Evolutionary conservation across 768 basidiomycete genomes (phyloP).

Genomic region (Lentinula raphanica): DNA sequence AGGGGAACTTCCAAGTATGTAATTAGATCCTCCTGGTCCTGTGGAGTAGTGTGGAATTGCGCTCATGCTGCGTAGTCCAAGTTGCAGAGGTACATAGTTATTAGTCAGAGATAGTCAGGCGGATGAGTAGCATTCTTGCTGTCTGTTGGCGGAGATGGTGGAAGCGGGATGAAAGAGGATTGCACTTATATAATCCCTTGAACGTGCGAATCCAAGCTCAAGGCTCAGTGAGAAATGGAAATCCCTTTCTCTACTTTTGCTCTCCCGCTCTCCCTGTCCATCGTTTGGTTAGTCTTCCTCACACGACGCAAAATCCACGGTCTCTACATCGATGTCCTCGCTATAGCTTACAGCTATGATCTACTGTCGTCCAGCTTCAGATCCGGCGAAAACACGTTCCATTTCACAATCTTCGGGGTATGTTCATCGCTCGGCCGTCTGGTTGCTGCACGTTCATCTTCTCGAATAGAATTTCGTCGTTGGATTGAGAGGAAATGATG

Average conservation of each 20-base stretch:
- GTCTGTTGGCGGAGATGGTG: neutral
- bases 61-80: too few relatives aligned
- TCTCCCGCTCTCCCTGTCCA: neutral
- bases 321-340: neutral
- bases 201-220: too few relatives aligned
- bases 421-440: neutral
- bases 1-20: too few relatives aligned
- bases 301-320: neutral
- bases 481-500: slow-evolving; percentile 27
- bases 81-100: too few relatives aligned
- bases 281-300: neutral
- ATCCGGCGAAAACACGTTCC: slow-evolving; percentile 11
- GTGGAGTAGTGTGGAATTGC: too few relatives aligned
- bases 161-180: neutral
- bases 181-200: neutral
- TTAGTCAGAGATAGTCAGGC: too few relatives aligned
- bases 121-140: neutral
- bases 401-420: slow-evolving; percentile 14
- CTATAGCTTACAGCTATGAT: slow-evolving; percentile 1
- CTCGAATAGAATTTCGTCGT: slow-evolving; percentile 16
- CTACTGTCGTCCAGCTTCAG: slow-evolving; percentile 4
- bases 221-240: neutral
- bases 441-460: neutral
- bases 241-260: neutral
- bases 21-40: too few relatives aligned